Evolutionary conservation across 2,329 filamentous ascomycete species (phyloP).

Genomic region (Pseudogymnoascus sp.): DNA sequence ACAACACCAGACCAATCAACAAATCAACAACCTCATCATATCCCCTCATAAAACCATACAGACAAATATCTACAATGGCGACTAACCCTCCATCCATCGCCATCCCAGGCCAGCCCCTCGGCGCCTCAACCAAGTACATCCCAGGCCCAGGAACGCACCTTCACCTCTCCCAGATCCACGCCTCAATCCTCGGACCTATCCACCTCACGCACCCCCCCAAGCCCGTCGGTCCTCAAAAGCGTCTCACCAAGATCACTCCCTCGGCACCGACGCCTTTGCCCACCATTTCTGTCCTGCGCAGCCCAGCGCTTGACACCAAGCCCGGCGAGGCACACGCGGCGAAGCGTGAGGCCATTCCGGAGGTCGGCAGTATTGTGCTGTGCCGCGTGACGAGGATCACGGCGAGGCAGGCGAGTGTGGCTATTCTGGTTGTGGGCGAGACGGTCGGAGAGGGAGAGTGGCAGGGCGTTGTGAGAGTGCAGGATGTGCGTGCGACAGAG

Average conservation of each 20-base stretch:
- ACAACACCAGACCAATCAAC: neutral
- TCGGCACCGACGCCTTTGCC: constrained; percentile 37
- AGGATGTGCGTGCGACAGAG: constrained; percentile 91
- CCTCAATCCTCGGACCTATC: constrained; percentile 73
- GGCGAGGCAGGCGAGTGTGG: constrained; percentile 74
- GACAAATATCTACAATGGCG: constrained; percentile 2
- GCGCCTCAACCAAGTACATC: constrained; percentile 55
- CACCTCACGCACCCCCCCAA: constrained; percentile 39
- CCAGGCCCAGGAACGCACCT: constrained; percentile 81
- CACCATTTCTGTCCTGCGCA: constrained; percentile 48
- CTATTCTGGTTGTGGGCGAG: constrained; percentile 74
- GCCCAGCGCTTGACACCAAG: neutral
- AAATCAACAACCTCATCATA: constrained; percentile 11
- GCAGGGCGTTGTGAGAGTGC: constrained; percentile 75
- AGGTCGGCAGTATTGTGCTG: constrained; percentile 72
- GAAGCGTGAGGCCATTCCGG: constrained; percentile 64
- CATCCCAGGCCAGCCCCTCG: constrained; percentile 76
- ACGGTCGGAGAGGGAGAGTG: constrained; percentile 70
- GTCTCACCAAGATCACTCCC: constrained; percentile 49
- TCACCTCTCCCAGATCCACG: constrained; percentile 64
- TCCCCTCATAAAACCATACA: neutral
- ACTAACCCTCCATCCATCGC: constrained; percentile 42
- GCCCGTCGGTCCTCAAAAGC: constrained; percentile 44
- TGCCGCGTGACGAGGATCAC: constrained; percentile 80
- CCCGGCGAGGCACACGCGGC: constrained; percentile 27